Evolutionary conservation across 2,329 filamentous ascomycete species (phyloP).

Genomic region (Scedosporium apiospermum): DNA sequence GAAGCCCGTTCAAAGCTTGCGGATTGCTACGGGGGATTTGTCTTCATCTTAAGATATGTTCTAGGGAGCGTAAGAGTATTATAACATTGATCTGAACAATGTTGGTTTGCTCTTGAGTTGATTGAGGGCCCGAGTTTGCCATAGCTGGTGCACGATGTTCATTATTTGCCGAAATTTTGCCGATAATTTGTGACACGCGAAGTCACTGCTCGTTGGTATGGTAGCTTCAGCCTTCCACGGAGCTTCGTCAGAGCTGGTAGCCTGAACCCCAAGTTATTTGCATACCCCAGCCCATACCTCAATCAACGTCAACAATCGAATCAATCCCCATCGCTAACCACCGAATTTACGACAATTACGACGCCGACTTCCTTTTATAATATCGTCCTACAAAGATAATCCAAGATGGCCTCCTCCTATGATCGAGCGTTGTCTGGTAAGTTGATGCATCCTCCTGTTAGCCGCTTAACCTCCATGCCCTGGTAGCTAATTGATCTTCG

Average conservation of each 20-base stretch:
- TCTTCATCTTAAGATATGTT: too few relatives aligned
- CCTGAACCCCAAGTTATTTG: conserved; percentile 13
- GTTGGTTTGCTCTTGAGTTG: too few relatives aligned
- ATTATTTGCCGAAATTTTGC: too few relatives aligned
- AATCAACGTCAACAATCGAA: conserved; percentile 4
- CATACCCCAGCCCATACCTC: conserved; percentile 6
- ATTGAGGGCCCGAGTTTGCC: too few relatives aligned
- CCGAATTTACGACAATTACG: not conserved
- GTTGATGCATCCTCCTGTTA: conserved; percentile 22
- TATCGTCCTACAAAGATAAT: conserved; percentile 8
- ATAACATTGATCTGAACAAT: too few relatives aligned
- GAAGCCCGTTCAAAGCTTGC: too few relatives aligned
- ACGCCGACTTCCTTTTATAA: conserved; percentile 3
- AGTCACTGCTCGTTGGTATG: not conserved
- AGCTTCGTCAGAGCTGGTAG: conserved; percentile 21
- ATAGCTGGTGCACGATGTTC: too few relatives aligned
- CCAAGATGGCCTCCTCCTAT: conserved; percentile 80
- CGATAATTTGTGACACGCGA: not conserved
- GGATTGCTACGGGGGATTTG: too few relatives aligned
- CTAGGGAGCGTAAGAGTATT: too few relatives aligned
- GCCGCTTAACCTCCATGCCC: conserved; percentile 16
- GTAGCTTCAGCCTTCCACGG: conserved; percentile 6
- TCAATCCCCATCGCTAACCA: conserved; percentile 7
- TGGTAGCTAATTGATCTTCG: conserved; percentile 23
- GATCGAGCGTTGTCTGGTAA: conserved; percentile 98